phyloP scores from a whole-genome alignment of 1,284 basidiomycete genomes.

The Rhizoctonia solani region DNA sequence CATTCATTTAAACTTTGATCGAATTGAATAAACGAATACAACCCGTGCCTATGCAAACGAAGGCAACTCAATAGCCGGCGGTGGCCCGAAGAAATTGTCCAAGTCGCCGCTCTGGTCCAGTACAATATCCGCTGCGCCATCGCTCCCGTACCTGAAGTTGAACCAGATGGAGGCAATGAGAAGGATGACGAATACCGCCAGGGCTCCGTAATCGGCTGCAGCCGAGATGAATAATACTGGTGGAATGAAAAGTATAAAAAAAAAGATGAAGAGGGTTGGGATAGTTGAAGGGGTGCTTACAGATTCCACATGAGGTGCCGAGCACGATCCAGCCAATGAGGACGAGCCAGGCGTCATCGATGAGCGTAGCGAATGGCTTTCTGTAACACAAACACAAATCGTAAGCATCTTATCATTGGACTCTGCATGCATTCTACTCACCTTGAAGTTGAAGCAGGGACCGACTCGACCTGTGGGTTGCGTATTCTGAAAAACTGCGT shows the following conservation, averaged over 20 bases:
- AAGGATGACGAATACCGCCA: neutral
- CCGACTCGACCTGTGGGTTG: neutral
- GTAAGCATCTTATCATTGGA: neutral
- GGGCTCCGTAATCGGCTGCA: neutral
- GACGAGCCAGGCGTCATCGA: neutral
- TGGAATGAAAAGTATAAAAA: neutral
- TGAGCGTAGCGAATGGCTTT: neutral
- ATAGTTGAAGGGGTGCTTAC: neutral
- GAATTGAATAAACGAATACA: too few relatives aligned
- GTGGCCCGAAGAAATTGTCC: too few relatives aligned
- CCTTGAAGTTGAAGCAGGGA: neutral
- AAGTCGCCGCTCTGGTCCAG: too few relatives aligned
- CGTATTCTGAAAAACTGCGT: neutral
- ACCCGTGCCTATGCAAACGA: too few relatives aligned
- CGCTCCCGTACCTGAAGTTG: slow-evolving; percentile 9
- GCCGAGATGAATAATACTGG: neutral
- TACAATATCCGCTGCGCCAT: too few relatives aligned
- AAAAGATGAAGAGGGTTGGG: too few relatives aligned
- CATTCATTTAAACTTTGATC: too few relatives aligned
- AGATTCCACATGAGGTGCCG: neutral
- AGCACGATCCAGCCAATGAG: neutral
- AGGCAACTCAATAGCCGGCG: too few relatives aligned
- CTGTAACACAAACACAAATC: neutral
- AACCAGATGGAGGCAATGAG: neutral
- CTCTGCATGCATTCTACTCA: neutral